Conservation (phyloP, 257 asterid genomes). For the Haberlea rhodopensis region DNA sequence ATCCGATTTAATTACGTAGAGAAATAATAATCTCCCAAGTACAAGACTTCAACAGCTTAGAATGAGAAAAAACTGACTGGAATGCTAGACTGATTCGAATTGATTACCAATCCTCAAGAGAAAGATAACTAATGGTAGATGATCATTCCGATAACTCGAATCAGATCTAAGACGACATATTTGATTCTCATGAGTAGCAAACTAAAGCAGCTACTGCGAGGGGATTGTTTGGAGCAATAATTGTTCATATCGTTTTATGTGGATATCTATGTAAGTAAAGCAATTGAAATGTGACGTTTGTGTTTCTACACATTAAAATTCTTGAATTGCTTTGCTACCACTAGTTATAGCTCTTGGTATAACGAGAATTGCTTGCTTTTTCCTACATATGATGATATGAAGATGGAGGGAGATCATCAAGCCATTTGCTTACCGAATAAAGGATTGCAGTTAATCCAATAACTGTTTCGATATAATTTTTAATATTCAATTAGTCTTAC, state of each 20-base stretch:
- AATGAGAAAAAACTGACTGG: too few relatives aligned
- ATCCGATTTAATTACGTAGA: too few relatives aligned
- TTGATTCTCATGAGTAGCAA: background rate
- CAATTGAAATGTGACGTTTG: too few relatives aligned
- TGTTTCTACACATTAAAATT: too few relatives aligned
- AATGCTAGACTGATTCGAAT: too few relatives aligned
- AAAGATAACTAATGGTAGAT: too few relatives aligned
- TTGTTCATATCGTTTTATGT: too few relatives aligned
- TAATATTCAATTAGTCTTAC: background rate
- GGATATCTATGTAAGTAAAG: too few relatives aligned
- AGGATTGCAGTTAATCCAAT: conserved; percentile 43
- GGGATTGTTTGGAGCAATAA: background rate
- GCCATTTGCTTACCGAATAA: conserved; percentile 42
- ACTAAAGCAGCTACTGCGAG: background rate
- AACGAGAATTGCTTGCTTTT: background rate
- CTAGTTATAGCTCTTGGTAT: background rate
- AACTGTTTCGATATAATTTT: conserved; percentile 17
- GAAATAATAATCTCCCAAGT: background rate
- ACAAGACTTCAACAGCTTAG: too few relatives aligned
- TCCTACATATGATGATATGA: background rate
- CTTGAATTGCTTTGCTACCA: background rate
- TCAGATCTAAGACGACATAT: too few relatives aligned
- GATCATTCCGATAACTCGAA: too few relatives aligned
- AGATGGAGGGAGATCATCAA: conserved; percentile 7
- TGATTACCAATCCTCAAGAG: too few relatives aligned